Evolutionary conservation across 2,329 filamentous ascomycete genomes (phyloP), one percentile per base, ranked within the genome.

Genomic region (Diaporthe citrichinensis): DNA sequence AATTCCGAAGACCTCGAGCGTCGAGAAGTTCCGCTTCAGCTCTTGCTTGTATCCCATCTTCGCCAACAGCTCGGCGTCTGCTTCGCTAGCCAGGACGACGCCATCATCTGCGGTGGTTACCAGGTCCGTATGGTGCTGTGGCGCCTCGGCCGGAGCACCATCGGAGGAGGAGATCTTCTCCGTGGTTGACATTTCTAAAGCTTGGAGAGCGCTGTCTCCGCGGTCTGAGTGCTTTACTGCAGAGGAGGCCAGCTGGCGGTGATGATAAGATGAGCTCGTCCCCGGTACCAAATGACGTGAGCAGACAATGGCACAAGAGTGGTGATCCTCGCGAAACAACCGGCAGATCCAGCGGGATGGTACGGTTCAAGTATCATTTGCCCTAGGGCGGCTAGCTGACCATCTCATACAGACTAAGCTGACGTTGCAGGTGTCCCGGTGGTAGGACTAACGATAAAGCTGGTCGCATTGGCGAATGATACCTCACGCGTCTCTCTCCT

Each of bases 1-100:
- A 75, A 90, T 88, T 39, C 89, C 90, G 78, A 92, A 92, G 25
- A 92, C 87, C 80, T 92, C 90, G n/a, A 91, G 83, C 76, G 90
- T 90, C 4, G 88, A 89, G 79, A 92, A 92, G 78, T 91, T 91
- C 25, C 91, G 86, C 61, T 88, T 87, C 46, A 92, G 84, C 80
- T 93, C 91, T 82, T 92, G 90, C 80, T 92, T 84, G 79, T 85
- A 85, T 67, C 76, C 76, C 76, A 77, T 77, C 76, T 74, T 77
- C 44, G 76, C 76, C 51, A 77, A 28, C 57, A 77, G 76, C 39
- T 77, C 76, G 49, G 74, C 74, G 25, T 77, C 74, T 34, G 76
- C 76, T 39, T 77, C 76, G 51, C 79, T 78, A 4, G 80, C 78
- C 51, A 81, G 76, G 39, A 78, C 74, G 10, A 77, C 77, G 57